Base-by-base conservation (phyloP, 2,329 filamentous ascomycete genomes). In the Davidsoniella australis region DNA sequence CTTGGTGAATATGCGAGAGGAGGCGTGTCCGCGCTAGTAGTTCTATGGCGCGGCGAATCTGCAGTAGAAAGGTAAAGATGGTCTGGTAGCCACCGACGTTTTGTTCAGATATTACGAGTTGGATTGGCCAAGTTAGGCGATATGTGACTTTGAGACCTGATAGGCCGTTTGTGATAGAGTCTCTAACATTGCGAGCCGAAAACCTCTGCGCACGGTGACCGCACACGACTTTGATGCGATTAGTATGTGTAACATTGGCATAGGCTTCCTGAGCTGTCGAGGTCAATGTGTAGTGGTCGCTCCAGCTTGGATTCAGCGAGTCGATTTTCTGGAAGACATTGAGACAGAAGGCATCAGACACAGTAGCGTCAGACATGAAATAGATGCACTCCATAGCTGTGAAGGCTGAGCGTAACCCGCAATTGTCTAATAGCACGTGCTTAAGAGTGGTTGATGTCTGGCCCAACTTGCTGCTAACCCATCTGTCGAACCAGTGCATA, bases 211-310 rank as follows among this genome's bases (percentile, higher is more conserved):
- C 63, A 50, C 60, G 67, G 54, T 54, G 60, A 44, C 57, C 68
- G 2, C 73, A 71, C 16, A 68, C 71, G 18, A 85, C 73, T 2
- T 75, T 71, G 7, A 94, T 64, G 17, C 76, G 74, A 45, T 79
- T 73, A 2, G 69, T 56, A 49, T 86, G 75, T 1, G 43, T 46
- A 16, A 66, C 64, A 0, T 64, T 56, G 1, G 75, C 70, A 59
- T 86, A 87, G 0, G 82, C 78, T 50, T 80, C 79, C 51, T 86
- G 82, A 0, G 82, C 79, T 2, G 86, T 65, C 55, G 88, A 85
- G 0, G 83, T 91, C 24, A 95, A 67, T 0, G 82, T 71, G 58
- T 89, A 94, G 17, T 79, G 76, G 60, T 95, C 86, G 54, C 81
- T 80, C 88, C 87, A 95, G 36, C 65, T 66, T 5, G 59, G 62